These are phyloP conservation scores for Fusarium fracticaudum DNA, from an alignment of 2,329 filamentous ascomycete genomes.

Conservation along the genomic window DNA sequence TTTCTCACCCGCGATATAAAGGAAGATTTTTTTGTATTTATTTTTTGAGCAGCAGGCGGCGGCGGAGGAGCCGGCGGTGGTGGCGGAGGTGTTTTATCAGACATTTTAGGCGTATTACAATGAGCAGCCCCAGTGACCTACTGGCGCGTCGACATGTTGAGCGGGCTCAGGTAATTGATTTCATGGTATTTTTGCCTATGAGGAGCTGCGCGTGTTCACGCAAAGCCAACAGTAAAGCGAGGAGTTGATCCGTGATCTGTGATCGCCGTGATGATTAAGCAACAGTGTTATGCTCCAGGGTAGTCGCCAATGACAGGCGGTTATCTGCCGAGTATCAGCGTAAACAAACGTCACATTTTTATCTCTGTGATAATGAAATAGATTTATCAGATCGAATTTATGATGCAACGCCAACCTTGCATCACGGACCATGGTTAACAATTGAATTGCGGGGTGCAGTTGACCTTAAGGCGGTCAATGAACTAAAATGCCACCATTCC, in stretches of 20 bases:
- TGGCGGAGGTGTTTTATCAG: background rate
- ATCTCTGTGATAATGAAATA: too few relatives aligned
- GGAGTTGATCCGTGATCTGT: too few relatives aligned
- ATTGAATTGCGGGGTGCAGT: background rate
- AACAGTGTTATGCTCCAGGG: background rate
- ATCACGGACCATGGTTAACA: background rate
- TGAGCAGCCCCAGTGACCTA: background rate
- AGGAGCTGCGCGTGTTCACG: too few relatives aligned
- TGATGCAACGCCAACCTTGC: background rate
- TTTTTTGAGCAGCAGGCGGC: background rate
- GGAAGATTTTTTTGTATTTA: background rate
- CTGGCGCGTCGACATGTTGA: background rate
- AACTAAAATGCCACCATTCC: background rate
- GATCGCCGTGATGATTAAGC: background rate
- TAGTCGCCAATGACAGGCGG: background rate
- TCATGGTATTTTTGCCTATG: background rate
- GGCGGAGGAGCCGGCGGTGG: background rate
- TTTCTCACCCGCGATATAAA: background rate
- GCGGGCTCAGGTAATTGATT: rapidly evolving
- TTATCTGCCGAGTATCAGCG: too few relatives aligned
- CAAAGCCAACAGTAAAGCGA: too few relatives aligned
- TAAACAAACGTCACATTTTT: background rate
- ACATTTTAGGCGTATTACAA: background rate
- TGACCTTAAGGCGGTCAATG: background rate
- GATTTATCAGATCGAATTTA: too few relatives aligned